Evolutionary conservation across 2,329 filamentous ascomycete genomes (phyloP).

Genomic region (Venturia pyrina): DNA sequence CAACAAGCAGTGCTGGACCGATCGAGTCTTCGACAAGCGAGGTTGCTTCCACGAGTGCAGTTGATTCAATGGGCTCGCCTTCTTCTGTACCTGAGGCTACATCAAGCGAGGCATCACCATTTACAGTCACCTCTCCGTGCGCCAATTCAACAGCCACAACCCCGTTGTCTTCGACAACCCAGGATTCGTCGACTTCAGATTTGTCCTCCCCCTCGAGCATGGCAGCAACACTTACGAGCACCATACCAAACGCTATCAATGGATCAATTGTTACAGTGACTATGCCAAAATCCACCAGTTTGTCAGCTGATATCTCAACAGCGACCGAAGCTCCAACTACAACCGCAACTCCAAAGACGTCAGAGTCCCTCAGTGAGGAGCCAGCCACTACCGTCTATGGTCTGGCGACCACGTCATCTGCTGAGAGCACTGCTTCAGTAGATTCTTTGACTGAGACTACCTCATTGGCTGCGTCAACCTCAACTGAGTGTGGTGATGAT

Average conservation of each 20-base stretch:
- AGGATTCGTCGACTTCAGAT: too few species aligned
- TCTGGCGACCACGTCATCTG: too few species aligned
- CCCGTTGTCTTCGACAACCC: too few species aligned
- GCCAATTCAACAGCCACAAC: too few species aligned
- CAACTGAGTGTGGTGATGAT: neutral
- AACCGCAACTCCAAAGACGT: neutral
- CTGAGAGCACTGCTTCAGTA: neutral
- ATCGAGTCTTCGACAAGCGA: neutral
- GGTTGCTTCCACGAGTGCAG: neutral
- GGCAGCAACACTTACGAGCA: neutral
- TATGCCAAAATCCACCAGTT: neutral
- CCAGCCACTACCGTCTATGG: neutral
- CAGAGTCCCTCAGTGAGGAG: neutral
- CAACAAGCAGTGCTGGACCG: neutral
- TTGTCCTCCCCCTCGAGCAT: neutral
- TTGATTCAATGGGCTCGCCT: neutral
- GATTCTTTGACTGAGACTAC: neutral
- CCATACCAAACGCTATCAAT: too few species aligned
- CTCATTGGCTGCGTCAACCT: neutral
- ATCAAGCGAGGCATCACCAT: too few species aligned
- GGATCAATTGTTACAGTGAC: too few species aligned
- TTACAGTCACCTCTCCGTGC: too few species aligned
- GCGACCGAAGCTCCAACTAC: neutral
- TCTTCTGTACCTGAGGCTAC: too few species aligned
- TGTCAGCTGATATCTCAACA: neutral